phyloP scores from a whole-genome alignment of 2,329 filamentous ascomycete genomes.

The Colletotrichum neosansevieriae region DNA sequence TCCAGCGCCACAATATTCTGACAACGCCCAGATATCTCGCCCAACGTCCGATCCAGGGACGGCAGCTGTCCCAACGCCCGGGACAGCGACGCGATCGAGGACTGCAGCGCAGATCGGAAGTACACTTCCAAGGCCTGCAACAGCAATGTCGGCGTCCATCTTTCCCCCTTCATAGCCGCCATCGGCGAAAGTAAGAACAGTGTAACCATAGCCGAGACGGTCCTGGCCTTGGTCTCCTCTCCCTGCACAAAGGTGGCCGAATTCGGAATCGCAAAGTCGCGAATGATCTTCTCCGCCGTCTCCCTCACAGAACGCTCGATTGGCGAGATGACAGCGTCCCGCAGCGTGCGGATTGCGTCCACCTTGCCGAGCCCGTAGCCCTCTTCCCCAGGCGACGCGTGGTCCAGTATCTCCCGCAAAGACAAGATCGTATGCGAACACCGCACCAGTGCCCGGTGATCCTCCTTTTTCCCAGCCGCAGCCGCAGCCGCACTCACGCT shows the following conservation, averaged over 20 bases:
- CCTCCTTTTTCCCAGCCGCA: constrained; percentile 67
- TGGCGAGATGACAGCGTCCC: constrained; percentile 76
- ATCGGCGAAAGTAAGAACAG: constrained; percentile 86
- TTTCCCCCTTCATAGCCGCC: constrained; percentile 63
- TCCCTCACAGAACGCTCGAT: constrained; percentile 80
- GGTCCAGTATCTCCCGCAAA: constrained; percentile 78
- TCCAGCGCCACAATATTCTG: constrained; percentile 94
- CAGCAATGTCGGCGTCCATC: constrained; percentile 76
- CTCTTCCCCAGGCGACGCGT: constrained; percentile 77
- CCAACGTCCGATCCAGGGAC: constrained; percentile 82
- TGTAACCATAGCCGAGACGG: constrained; percentile 79
- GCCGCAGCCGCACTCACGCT: constrained; percentile 48
- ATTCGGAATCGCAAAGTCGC: constrained; percentile 80
- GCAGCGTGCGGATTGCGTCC: constrained; percentile 77
- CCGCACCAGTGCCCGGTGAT: constrained; percentile 83
- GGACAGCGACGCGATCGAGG: constrained; percentile 79
- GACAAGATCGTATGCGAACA: constrained; percentile 84
- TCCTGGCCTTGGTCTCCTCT: constrained; percentile 80
- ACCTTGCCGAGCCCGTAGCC: constrained; percentile 82
- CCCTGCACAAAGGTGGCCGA: constrained; percentile 71
- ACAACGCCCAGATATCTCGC: constrained; percentile 85
- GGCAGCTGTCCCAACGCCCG: constrained; percentile 84
- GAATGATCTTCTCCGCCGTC: constrained; percentile 81
- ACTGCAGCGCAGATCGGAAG: constrained; percentile 83
- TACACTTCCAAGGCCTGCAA: constrained; percentile 84